Base-by-base conservation (phyloP, 768 basidiomycete genomes). In the Amanita phalloides region DNA sequence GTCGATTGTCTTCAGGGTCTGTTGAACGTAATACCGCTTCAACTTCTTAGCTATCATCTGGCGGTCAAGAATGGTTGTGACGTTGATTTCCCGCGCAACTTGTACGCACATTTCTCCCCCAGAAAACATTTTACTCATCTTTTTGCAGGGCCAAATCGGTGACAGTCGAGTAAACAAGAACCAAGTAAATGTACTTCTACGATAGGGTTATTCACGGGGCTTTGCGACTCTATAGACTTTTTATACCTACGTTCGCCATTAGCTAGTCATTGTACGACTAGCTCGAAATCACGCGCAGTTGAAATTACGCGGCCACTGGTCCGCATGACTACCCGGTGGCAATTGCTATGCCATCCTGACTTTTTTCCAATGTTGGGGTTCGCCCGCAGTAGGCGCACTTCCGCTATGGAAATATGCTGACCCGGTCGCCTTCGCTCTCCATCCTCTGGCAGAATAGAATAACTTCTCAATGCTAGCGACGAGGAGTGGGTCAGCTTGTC, bases 61-160 rank as follows among this genome's bases (percentile, higher is more conserved):
- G 95, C 95, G 3, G 84, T 98, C 60, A 86, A 79, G 74, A 92
- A 92, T 64, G 96, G 94, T 30, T 93, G 90, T 57, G 95, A 98
- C 64, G 95, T 98, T 58, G 95, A 99, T 66, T 96, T 96, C 84
- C 95, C 95, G 39, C 77, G 95, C 63, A 97, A 97, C 75, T 72
- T 97, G 85, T 90, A 63, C 61, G 88, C 77, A 32, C 51, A 53
- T 50, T 53, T 41, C 17, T 49, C 48, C 28, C 42, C 52, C 11
- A 10, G n/a, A 52, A 17, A n/a, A 10, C 51, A 21, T 39, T 45
- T 26, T 37, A 17, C 17, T 56, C 14, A 51, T 45, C 53, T 37
- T 48, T 54, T 41, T 56, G 3, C 58, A 86, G 84, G 71, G 84
- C 84, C 53, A 86, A 86, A 64, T 86, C 84, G 55, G 84, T 86